Base-by-base conservation (phyloP, 257 asterid species). In the Solanum etuberosum region DNA sequence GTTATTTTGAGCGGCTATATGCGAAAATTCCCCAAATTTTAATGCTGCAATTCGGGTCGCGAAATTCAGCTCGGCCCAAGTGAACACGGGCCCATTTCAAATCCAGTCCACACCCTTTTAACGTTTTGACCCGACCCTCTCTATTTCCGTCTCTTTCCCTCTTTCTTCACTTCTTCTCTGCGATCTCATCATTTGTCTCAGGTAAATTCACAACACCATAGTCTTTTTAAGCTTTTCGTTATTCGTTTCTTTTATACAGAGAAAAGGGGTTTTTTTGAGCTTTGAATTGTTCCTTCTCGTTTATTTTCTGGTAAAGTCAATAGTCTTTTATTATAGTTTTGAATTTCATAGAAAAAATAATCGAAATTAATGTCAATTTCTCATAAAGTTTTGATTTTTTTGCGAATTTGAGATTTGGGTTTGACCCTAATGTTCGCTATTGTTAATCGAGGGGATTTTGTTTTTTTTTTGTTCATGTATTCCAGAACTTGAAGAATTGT, bases 401-500 rank as follows among this genome's bases (percentile, higher is more conserved):
- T 77, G 38, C 2, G 12, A 3, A 65, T 76, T n/a, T 73, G 54
- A 37, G 13, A 76, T 35, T 85, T 8, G 34, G 21, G 83, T 70
- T 83, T 87, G 70, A 83, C 63, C 51, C 18, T 46, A 21, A 54
- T 48, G 42, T 74, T 13, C 21, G 31, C 65, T 5, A 20, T 37
- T 34, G 29, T n/a, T 83, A 10, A 34, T 54, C 34, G 21, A n/a
- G 81, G 43, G 76, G 5, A 6, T 68, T 65, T 83, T 14, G 0
- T 42, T 43, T 12, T 43, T 70, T 74, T 76, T 54, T 71, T 68
- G 63, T 48, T 63, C 83, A 74, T 92, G 88, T 91, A 78, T 91
- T 93, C 70, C 92, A 90, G 96, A 59, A 87, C 84, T 89, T 90
- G 73, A 46, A 86, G 91, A 77, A 57, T 74, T 86, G 89, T 88